Evolutionary conservation across 2,329 filamentous ascomycete species (phyloP).

Genomic region (Xenoacremonium recifei): DNA sequence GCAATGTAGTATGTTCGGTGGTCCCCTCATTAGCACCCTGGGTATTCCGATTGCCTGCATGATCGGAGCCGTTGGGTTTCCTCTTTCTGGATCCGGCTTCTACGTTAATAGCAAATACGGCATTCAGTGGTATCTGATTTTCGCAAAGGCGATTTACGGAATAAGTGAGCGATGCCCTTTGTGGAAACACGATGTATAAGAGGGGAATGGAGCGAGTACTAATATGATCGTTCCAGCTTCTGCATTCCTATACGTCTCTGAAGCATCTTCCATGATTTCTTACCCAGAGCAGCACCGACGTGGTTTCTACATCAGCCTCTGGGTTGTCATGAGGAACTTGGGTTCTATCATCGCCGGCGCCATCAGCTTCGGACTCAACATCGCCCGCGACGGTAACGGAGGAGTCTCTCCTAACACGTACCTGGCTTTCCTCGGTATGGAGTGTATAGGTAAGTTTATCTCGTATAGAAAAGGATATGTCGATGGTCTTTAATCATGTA

Average conservation of each 20-base stretch:
- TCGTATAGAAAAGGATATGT: no score
- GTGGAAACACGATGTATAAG: not conserved
- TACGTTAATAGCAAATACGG: conserved; percentile 30
- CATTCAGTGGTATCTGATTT: conserved; percentile 30
- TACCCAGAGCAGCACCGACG: conserved; percentile 32
- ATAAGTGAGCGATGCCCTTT: not conserved
- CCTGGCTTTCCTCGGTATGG: conserved; percentile 10
- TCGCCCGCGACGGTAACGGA: conserved; percentile 3
- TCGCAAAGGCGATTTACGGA: conserved; percentile 21
- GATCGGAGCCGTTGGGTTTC: conserved; percentile 32
- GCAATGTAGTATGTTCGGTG: no score
- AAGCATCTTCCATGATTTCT: conserved; percentile 35
- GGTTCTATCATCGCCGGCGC: conserved; percentile 32
- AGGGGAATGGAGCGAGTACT: conserved; percentile 16
- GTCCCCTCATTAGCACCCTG: conserved; percentile 37
- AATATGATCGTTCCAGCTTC: no score
- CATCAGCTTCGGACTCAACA: conserved; percentile 32
- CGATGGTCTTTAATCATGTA: not conserved
- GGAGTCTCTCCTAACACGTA: conserved; percentile 10
- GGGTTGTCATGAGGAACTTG: conserved; percentile 31
- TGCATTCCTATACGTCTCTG: conserved; percentile 32
- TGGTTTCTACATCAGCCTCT: conserved; percentile 29
- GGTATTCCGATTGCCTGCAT: conserved; percentile 36
- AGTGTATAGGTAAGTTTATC: not conserved
- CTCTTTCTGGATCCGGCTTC: conserved; percentile 32